Evolutionary conservation across 148 eudicot species (phyloP).

Genomic region (Limonium bicolor): DNA sequence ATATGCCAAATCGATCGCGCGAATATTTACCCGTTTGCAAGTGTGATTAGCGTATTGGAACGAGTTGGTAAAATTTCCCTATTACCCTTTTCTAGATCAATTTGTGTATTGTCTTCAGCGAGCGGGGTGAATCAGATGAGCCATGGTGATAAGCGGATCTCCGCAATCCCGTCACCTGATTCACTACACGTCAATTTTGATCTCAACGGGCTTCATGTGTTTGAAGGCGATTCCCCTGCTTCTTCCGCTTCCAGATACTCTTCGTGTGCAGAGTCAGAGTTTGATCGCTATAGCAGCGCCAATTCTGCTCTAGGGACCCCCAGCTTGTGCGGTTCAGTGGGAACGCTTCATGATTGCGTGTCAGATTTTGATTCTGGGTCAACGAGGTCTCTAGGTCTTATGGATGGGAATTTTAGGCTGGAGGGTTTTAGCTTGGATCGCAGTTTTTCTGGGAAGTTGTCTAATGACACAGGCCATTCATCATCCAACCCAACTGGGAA

Average conservation of each 20-base stretch:
- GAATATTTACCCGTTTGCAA: no score
- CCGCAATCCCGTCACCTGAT: no score
- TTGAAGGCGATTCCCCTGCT: constrained; percentile 20
- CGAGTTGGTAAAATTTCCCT: no score
- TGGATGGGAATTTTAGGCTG: constrained; percentile 13
- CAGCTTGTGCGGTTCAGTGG: constrained; percentile 66
- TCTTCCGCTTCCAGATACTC: constrained; percentile 51
- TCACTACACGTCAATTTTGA: neutral
- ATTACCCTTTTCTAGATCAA: neutral
- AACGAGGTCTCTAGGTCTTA: constrained; percentile 26
- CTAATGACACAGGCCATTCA: no score
- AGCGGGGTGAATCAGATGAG: constrained; percentile 2
- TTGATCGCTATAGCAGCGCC: constrained; percentile 86
- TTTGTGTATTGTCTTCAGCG: neutral
- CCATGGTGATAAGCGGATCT: constrained; percentile 3
- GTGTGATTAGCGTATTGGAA: no score
- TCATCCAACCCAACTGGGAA: no score
- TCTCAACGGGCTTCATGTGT: neutral
- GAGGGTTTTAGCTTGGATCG: constrained; percentile 39
- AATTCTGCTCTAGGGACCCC: constrained; percentile 89
- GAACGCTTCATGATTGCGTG: constrained; percentile 40
- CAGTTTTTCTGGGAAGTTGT: constrained; percentile 19
- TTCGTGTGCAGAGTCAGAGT: constrained; percentile 87
- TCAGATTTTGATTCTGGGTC: constrained; percentile 68
- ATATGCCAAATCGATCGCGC: no score